A percentile compares a stretch with the other conserved stretches of the same genome.
Evolutionary conservation across 208 protist genomes (phyloP).

Genomic region (Trypanosoma platydactyli): DNA sequence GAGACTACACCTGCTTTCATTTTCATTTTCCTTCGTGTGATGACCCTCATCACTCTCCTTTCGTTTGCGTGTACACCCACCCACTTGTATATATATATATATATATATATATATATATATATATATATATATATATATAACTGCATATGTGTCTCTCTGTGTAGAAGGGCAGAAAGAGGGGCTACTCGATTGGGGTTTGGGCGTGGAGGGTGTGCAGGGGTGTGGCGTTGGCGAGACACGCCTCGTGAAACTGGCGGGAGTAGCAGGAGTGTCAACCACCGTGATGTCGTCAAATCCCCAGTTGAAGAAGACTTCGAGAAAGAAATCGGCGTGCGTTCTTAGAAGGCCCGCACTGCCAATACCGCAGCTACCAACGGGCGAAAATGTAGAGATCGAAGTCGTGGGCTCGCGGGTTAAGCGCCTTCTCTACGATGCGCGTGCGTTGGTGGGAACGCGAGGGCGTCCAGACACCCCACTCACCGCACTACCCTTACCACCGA

Average conservation of each 20-base stretch:
- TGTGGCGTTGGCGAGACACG: not conserved
- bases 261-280: not conserved
- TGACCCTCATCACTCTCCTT: too few species aligned
- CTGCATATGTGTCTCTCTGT: too few species aligned
- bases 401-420: constrained; percentile 49
- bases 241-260: not conserved
- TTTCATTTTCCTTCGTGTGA: too few species aligned
- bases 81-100: too few species aligned
- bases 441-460: constrained; percentile 43
- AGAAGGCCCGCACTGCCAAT: constrained; percentile 9
- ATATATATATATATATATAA: too few species aligned
- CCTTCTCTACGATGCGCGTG: constrained; percentile 61
- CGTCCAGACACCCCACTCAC: constrained; percentile 54
- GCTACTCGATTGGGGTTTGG: too few species aligned
- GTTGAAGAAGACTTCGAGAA: not conserved
- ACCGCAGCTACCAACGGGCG: not conserved
- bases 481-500: constrained; percentile 30
- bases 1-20: too few species aligned
- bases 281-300: constrained; percentile 9
- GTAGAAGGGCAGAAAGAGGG: too few species aligned
- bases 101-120: too few species aligned
- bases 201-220: too few species aligned
- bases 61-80: too few species aligned
- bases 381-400: constrained; percentile 23
- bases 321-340: constrained; percentile 6